These are phyloP conservation scores for Termitomyces sp. DNA, from an alignment of 768 basidiomycete genomes.

Conservation along the genomic window DNA sequence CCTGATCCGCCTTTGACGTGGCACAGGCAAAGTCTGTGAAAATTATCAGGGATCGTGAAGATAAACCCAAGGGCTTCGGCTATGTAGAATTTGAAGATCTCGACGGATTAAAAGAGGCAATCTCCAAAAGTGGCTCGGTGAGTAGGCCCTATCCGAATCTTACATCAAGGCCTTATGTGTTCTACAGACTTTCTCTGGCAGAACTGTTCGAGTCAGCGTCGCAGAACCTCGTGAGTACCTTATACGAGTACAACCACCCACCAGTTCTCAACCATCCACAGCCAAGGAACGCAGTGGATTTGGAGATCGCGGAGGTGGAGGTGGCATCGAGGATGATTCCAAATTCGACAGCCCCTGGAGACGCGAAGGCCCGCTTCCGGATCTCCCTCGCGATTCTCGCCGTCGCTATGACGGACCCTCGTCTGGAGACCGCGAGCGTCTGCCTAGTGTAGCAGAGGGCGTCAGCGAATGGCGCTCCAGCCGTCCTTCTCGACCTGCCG, in stretches of 20 bases:
- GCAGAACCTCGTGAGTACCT: slow-evolving; percentile 87
- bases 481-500: slow-evolving; percentile 37
- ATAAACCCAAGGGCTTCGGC: slow-evolving; percentile 96
- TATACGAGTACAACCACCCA: slow-evolving; percentile 1
- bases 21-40: slow-evolving; percentile 78
- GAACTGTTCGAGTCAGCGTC: slow-evolving; percentile 87
- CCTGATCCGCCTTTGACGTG: not conserved
- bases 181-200: slow-evolving; percentile 65
- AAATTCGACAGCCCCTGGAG: slow-evolving; percentile 88
- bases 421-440: slow-evolving; percentile 35
- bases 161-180: slow-evolving; percentile 4
- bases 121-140: slow-evolving; percentile 70
- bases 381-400: slow-evolving; percentile 60
- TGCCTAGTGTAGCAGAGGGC: slow-evolving; percentile 57
- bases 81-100: slow-evolving; percentile 93
- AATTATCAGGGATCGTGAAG: slow-evolving; percentile 90
- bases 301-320: slow-evolving; percentile 28
- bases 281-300: slow-evolving; percentile 75
- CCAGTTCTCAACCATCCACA: slow-evolving; percentile 28
- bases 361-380: slow-evolving; percentile 82
- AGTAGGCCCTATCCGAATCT: slow-evolving; percentile 23
- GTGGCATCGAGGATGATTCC: slow-evolving; percentile 61
- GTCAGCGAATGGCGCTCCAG: slow-evolving; percentile 72
- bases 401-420: slow-evolving; percentile 64
- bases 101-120: slow-evolving; percentile 82